Evolutionary conservation across 2,329 filamentous ascomycete genomes (phyloP).

Genomic region (Ascochyta viciae-villosae): DNA sequence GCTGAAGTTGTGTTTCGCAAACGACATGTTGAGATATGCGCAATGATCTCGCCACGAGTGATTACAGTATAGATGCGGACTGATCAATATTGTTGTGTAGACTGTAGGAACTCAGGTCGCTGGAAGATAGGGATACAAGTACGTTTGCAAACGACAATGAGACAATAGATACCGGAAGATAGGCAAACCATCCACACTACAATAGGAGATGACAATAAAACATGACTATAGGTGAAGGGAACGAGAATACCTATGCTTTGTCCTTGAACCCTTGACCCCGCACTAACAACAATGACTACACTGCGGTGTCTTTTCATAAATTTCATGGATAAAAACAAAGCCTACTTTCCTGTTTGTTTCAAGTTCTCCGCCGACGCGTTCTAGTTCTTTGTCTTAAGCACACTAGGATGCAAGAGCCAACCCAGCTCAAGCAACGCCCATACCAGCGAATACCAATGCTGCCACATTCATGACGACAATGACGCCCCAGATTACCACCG

Average conservation of each 20-base stretch:
- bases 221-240: background rate
- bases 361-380: background rate
- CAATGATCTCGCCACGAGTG: background rate
- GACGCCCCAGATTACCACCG: slow-evolving; percentile 72
- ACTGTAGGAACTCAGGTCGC: background rate
- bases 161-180: background rate
- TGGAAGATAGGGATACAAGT: background rate
- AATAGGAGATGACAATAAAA: background rate
- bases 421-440: slow-evolving; percentile 53
- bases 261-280: background rate
- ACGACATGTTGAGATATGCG: background rate
- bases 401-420: background rate
- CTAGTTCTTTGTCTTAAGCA: background rate
- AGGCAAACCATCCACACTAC: background rate
- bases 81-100: background rate
- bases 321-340: background rate
- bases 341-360: background rate
- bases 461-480: slow-evolving; percentile 83
- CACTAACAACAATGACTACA: background rate
- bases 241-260: background rate
- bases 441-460: slow-evolving; percentile 66
- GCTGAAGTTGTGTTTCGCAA: background rate
- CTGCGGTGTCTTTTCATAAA: background rate
- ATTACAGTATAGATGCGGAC: background rate
- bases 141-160: background rate